phyloP scores from a whole-genome alignment of 1,139 yeast species.

The Protomyces macrosporus region DNA sequence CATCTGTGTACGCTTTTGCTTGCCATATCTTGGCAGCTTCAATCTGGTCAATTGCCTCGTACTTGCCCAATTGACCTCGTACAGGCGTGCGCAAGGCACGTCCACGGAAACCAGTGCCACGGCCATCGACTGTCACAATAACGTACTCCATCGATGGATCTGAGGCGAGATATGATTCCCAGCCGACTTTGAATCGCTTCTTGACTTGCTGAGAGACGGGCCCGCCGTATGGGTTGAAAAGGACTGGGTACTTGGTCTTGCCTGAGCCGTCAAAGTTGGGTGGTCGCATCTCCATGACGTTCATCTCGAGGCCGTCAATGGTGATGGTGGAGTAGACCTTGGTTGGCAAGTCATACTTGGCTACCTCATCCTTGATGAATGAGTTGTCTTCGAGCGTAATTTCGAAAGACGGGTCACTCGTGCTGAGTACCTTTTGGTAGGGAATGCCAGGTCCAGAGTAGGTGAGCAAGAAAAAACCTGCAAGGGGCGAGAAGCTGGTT shows the following conservation, averaged over 20 bases:
- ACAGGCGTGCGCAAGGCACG: conserved; percentile 71
- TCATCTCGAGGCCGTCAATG: conserved; percentile 45
- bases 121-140: conserved; percentile 79
- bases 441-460: conserved; percentile 67
- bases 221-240: conserved; percentile 87
- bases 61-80: conserved; percentile 64
- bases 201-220: conserved; percentile 80
- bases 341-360: conserved; percentile 33
- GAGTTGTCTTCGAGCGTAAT: conserved; percentile 28
- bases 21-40: conserved; percentile 62
- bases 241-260: conserved; percentile 59
- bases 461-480: conserved; percentile 50
- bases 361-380: conserved; percentile 23
- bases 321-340: conserved; percentile 37
- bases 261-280: conserved; percentile 52
- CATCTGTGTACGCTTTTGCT: conserved; percentile 50
- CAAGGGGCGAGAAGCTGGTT: conserved; percentile 58
- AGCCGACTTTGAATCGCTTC: conserved; percentile 52
- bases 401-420: conserved; percentile 36
- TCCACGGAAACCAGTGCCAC: conserved; percentile 91
- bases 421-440: conserved; percentile 54
- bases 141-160: conserved; percentile 54
- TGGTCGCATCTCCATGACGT: conserved; percentile 73
- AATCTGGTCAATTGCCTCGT: conserved; percentile 82
- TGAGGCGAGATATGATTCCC: conserved; percentile 66